These are phyloP conservation scores for Dendrostoma leiphaemia DNA, from an alignment of 2,329 filamentous ascomycete genomes.

Conservation along the genomic window DNA sequence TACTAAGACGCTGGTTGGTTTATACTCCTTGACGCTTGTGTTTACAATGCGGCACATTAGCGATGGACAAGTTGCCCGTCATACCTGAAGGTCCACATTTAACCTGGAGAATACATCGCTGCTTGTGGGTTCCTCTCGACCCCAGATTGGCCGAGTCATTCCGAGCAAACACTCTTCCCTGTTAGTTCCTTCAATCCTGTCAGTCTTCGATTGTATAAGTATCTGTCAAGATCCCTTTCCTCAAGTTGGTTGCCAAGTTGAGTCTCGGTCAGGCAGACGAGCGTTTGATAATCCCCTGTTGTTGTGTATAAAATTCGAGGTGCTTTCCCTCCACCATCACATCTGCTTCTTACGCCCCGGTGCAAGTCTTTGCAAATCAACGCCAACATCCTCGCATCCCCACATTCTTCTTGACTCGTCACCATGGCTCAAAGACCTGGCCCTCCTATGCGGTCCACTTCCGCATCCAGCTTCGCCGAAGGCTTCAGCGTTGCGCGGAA, in stretches of 20 bases:
- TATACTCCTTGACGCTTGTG: background rate
- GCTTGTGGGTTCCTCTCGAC: background rate
- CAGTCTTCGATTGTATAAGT: conserved; percentile 13
- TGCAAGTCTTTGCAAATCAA: too few species aligned
- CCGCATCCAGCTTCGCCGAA: conserved; percentile 32
- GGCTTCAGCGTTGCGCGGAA: conserved; percentile 30
- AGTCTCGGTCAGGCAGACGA: conserved; percentile 7
- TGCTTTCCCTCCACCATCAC: too few species aligned
- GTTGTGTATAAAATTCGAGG: too few species aligned
- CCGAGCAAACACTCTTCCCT: background rate
- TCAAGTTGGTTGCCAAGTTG: background rate
- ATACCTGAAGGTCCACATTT: conserved; percentile 12
- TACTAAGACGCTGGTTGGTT: background rate
- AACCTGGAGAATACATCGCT: conserved; percentile 2
- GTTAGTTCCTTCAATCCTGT: background rate
- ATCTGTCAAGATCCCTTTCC: conserved; percentile 7
- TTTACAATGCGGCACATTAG: background rate
- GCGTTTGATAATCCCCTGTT: too few species aligned
- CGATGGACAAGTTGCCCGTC: background rate
- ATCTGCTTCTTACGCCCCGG: too few species aligned
- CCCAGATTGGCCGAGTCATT: conserved; percentile 3
- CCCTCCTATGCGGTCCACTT: conserved; percentile 26
- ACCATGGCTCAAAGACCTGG: conserved; percentile 25
- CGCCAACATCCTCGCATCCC: background rate
- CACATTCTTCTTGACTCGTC: conserved; percentile 4